A percentile compares a stretch with the other conserved stretches of the same genome.
Conservation (phyloP, 2,329 filamentous ascomycete species). For the Pseudopyricularia javanii region DNA sequence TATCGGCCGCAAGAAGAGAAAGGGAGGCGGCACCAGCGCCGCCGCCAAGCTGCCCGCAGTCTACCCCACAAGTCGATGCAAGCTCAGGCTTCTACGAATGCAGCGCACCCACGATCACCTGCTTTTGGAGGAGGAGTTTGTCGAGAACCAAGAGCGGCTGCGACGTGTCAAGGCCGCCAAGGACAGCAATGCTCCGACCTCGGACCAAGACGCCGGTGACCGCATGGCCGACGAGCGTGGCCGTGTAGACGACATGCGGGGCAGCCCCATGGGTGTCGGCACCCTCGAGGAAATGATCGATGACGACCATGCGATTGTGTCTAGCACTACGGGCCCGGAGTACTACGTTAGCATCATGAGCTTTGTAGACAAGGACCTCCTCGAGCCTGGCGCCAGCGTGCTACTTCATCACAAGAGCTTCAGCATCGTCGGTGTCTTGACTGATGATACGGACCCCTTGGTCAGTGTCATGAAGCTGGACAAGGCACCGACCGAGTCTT, state of each 20-base stretch:
- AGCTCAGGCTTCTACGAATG: constrained; percentile 93
- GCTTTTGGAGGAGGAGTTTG: constrained; percentile 93
- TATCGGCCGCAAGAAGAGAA: constrained; percentile 98
- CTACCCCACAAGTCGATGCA: constrained; percentile 93
- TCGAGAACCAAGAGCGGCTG: constrained; percentile 95
- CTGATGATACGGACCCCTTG: constrained; percentile 87
- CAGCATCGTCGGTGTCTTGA: constrained; percentile 92
- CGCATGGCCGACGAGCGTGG: constrained; percentile 89
- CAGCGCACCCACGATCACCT: constrained; percentile 97
- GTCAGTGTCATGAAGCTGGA: constrained; percentile 99
- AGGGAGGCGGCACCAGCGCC: constrained; percentile 81
- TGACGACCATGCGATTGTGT: constrained; percentile 97
- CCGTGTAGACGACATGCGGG: constrained; percentile 95
- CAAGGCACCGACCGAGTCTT: constrained; percentile 95
- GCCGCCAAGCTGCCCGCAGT: constrained; percentile 90
- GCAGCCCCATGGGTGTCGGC: constrained; percentile 95
- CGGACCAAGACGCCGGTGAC: constrained; percentile 67
- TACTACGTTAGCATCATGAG: constrained; percentile 99
- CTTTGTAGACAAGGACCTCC: constrained; percentile 95
- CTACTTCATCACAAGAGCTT: constrained; percentile 95
- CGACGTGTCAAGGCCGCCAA: constrained; percentile 81
- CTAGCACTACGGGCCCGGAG: constrained; percentile 90
- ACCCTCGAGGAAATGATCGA: constrained; percentile 98
- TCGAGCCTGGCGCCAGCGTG: constrained; percentile 92
- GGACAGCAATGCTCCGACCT: constrained; percentile 47